These are phyloP conservation scores for Microbotryum violaceum DNA, from an alignment of 1,284 basidiomycete genomes.

Conservation along the genomic window DNA sequence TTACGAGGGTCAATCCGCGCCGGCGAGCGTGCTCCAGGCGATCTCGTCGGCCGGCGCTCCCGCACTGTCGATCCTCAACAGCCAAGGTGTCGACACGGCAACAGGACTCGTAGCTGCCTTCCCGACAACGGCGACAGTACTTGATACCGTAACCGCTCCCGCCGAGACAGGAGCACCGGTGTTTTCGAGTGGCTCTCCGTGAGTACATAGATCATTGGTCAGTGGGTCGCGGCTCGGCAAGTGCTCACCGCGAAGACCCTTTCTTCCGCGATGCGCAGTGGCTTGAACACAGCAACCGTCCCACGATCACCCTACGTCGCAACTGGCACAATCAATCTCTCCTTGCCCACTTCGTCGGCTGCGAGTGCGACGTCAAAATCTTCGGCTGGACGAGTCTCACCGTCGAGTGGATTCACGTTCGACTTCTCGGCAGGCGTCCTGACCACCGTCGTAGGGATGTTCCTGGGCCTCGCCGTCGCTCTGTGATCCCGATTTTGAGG, in stretches of 20 bases:
- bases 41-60: constrained; percentile 18
- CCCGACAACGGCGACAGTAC: constrained; percentile 17
- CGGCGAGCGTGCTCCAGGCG: constrained; percentile 4
- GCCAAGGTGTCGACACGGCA: constrained; percentile 12
- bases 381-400: too few relatives aligned
- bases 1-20: constrained; percentile 13
- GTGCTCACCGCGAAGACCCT: background rate
- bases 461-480: too few relatives aligned
- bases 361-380: too few relatives aligned
- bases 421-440: too few relatives aligned
- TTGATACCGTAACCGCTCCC: constrained; percentile 5
- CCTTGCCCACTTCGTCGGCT: background rate
- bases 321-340: constrained; percentile 14
- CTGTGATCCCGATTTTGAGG: too few relatives aligned
- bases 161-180: constrained; percentile 1
- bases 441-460: too few relatives aligned
- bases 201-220: background rate
- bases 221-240: background rate
- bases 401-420: too few relatives aligned
- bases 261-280: background rate
- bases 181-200: constrained; percentile 11
- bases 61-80: background rate
- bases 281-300: constrained; percentile 10
- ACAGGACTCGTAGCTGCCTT: constrained; percentile 15
- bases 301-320: constrained; percentile 17